Evolutionary conservation across 257 asterid species (phyloP).

Genomic region (Craterostigma plantagineum): DNA sequence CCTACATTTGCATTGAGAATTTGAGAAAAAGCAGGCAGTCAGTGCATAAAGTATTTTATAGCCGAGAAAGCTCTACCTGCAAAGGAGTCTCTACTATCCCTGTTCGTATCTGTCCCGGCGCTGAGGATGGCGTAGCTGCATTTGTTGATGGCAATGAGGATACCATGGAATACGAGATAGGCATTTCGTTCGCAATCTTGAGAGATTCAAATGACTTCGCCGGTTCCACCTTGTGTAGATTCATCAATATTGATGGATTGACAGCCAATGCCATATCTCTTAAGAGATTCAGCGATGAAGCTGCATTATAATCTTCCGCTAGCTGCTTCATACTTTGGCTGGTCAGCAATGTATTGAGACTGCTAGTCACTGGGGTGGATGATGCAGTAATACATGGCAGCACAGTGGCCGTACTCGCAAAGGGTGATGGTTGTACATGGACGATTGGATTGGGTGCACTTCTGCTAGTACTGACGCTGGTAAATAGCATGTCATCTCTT

Average conservation of each 20-base stretch:
- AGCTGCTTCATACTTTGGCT: constrained; percentile 16
- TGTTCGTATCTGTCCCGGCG: constrained; percentile 21
- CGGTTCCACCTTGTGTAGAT: constrained; percentile 45
- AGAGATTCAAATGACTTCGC: constrained; percentile 33
- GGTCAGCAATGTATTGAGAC: constrained; percentile 10
- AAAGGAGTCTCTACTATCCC: constrained; percentile 32
- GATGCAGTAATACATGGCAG: constrained; percentile 4
- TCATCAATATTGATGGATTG: constrained; percentile 72
- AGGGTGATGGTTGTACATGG: no score
- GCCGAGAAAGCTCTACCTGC: constrained; percentile 13
- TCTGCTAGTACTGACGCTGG: no score
- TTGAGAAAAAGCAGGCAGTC: no score
- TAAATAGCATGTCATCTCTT: no score
- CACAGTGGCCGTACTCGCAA: constrained; percentile 11
- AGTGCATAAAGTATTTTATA: no score
- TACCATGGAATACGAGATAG: constrained; percentile 21
- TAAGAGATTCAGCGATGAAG: constrained; percentile 41
- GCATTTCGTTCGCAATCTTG: constrained; percentile 19
- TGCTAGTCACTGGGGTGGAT: neutral
- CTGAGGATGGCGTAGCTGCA: constrained; percentile 21
- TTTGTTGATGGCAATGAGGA: constrained; percentile 33
- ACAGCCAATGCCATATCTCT: constrained; percentile 58
- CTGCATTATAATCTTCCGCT: constrained; percentile 16
- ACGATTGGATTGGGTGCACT: no score
- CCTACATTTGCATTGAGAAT: no score